Evolutionary conservation across 768 basidiomycete genomes (phyloP).

Genomic region (Phanerochaete sordida): DNA sequence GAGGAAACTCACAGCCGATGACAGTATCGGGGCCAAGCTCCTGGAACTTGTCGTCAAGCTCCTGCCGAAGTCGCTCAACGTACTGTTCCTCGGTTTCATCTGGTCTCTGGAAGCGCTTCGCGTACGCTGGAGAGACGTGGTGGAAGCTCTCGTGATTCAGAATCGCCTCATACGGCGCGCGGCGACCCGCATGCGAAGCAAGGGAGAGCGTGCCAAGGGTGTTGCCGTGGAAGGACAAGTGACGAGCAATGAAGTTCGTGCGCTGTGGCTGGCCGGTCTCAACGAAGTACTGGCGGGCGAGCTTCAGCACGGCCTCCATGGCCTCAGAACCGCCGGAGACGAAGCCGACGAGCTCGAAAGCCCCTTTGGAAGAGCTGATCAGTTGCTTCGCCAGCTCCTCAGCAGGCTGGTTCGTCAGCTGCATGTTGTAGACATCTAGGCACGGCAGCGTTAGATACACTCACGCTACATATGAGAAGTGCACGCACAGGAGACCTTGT

Average conservation of each 20-base stretch:
- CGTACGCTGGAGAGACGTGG: constrained; percentile 86
- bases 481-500: constrained; percentile 68
- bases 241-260: constrained; percentile 73
- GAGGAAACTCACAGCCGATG: constrained; percentile 60
- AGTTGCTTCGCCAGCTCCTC: constrained; percentile 72
- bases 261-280: constrained; percentile 70
- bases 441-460: neutral
- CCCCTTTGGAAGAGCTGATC: constrained; percentile 64
- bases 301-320: constrained; percentile 84
- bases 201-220: constrained; percentile 69
- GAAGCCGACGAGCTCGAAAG: constrained; percentile 70
- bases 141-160: constrained; percentile 68
- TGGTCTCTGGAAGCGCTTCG: constrained; percentile 66
- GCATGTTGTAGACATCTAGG: constrained; percentile 84
- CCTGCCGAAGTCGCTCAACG: constrained; percentile 69
- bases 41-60: constrained; percentile 82
- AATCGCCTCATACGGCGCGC: constrained; percentile 64
- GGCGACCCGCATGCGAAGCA: constrained; percentile 62
- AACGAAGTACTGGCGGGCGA: constrained; percentile 74
- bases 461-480: neutral
- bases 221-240: constrained; percentile 85
- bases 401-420: constrained; percentile 76
- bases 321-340: constrained; percentile 85
- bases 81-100: constrained; percentile 79
- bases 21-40: constrained; percentile 81